Conservation (phyloP, 306 rosid species). For the Trichosanthes cucumerina region DNA sequence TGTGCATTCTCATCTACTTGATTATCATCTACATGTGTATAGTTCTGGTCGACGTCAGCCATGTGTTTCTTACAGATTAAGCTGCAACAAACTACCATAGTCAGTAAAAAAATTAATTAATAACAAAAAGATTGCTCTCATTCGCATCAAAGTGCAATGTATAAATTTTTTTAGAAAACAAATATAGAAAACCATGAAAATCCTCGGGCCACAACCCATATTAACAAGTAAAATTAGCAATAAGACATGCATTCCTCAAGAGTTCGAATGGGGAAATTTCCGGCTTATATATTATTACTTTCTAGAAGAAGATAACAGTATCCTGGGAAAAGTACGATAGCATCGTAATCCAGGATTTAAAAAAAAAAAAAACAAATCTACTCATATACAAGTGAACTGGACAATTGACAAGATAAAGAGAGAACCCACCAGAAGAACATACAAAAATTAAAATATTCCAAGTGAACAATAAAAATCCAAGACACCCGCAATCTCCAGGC, state of each 20-base stretch:
- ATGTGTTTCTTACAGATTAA: constrained; percentile 18
- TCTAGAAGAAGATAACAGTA: background rate
- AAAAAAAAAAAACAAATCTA: background rate
- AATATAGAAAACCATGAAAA: background rate
- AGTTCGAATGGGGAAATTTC: background rate
- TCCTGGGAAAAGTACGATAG: background rate
- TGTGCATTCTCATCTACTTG: constrained; percentile 10
- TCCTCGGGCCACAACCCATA: background rate
- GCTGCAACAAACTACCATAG: background rate
- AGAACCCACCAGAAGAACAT: background rate
- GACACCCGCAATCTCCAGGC: background rate
- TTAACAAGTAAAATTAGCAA: background rate
- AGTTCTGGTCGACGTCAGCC: constrained; percentile 57
- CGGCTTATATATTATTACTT: background rate
- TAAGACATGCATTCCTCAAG: background rate
- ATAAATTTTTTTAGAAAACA: background rate
- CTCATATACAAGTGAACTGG: background rate
- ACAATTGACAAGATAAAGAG: background rate
- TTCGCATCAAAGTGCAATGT: background rate
- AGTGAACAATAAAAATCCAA: background rate
- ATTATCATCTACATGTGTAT: constrained; percentile 20
- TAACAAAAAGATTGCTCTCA: background rate
- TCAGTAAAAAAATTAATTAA: background rate
- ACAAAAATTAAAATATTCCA: background rate
- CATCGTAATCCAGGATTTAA: background rate